phyloP scores from a whole-genome alignment of 305 asterid species.

The Rubia balearica region DNA sequence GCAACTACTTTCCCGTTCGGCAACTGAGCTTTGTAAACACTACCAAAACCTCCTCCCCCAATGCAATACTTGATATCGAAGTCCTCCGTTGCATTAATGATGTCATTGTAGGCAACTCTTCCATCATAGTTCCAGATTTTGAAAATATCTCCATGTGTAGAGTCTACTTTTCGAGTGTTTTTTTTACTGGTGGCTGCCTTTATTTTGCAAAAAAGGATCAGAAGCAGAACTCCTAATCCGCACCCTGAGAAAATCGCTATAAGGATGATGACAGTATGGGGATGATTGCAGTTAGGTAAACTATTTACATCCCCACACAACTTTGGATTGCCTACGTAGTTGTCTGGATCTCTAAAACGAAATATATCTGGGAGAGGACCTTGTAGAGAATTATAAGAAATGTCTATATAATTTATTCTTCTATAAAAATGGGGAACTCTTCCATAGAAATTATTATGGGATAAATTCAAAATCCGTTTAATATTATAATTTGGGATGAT shows the following conservation, averaged over 20 bases:
- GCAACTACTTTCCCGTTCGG: background rate
- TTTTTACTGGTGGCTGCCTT: background rate
- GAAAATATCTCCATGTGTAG: background rate
- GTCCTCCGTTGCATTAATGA: constrained; percentile 5
- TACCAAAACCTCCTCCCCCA: background rate
- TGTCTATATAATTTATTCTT: background rate
- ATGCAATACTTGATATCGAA: constrained; percentile 22
- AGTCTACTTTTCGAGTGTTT: background rate
- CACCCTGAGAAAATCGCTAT: background rate
- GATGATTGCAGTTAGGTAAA: background rate
- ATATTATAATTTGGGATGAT: background rate
- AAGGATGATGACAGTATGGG: background rate
- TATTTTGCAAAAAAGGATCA: background rate
- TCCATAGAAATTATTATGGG: background rate
- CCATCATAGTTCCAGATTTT: constrained; percentile 3
- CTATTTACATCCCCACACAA: background rate
- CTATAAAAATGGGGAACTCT: background rate
- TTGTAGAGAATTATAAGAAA: background rate
- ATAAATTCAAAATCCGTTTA: background rate
- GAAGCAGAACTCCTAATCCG: background rate
- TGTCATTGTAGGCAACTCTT: background rate
- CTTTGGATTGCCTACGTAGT: background rate
- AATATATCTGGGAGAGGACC: background rate
- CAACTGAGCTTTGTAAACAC: background rate
- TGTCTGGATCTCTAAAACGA: background rate